Base-by-base conservation (phyloP, 352 stramenopile species). In the Salisapilia sapeloensis region DNA sequence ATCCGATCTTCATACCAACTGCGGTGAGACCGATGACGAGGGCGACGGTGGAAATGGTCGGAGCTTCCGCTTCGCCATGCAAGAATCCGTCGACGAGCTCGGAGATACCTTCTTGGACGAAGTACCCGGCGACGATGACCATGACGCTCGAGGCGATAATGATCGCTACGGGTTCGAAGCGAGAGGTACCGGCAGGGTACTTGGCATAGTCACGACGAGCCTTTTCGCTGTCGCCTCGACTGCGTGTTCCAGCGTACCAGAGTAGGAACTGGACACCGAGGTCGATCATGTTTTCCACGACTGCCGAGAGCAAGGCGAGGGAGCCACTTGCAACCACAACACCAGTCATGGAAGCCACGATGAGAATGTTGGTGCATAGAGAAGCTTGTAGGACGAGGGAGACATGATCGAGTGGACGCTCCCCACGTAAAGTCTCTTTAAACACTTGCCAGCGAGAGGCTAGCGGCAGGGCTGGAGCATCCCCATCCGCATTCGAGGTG, bases 271-370 rank as follows among this genome's bases (percentile, higher is more conserved):
- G 83, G 4, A 82, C 84, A 19, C 95, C 75, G 16, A 97, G 74
- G 43, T 97, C 87, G 14, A 97, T 61, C 48, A 93, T 76, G 34
- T 79, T 92, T 49, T 97, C 85, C 4, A 94, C 58, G 20, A 96
- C 51, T 1, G 87, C 76, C 1, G 84, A 92, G 29, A 96, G 60
- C 21, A 96, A 59, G 10, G 79, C 85, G 27, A 96, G 60, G 29
- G 79, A 95, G 12, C 81, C 48, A 21, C 77, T 93, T 24, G 52
- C 37, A 35, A 82, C 56, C 18, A 57, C 66, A 14, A 92, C 63
- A 4, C 79, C 53, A 3, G 60, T 66, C 66, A 78, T 78, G 27
- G 58, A 47, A n/a, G 71, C 34, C 22, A 82, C 65, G 35, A 82
- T 79, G 24, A 58, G 21, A 27, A 82, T 50, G 48, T 79, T 82